Base-by-base conservation (phyloP, 1,139 yeast genomes). In the Geotrichum histeridarum region DNA sequence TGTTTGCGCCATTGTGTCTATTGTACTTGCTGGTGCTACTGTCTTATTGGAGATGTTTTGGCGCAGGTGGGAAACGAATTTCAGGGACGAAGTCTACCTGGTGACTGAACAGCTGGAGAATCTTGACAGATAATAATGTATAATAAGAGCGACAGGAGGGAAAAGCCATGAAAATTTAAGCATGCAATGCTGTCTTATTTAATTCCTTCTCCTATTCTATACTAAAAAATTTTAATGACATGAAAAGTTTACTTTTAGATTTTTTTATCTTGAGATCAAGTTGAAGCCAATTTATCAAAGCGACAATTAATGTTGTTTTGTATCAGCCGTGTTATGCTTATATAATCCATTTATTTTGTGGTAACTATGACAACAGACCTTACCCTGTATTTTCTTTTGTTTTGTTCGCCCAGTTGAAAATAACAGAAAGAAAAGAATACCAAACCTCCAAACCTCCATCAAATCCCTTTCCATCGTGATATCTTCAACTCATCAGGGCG, bases 91-190 rank as follows among this genome's bases (percentile, higher is more conserved):
- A 36, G 64, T 66, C 8, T 70, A 70, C 56, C 59, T 68, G 47
- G 65, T 69, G 32, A 72, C 72, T 17, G 66, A 66, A 48, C 67
- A 64, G 46, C 60, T 70, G 42, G 71, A 70, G 54, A 70, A 70
- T 53, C 48, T 65, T 57, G 64, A 61, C 15, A 47, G 42, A 32
- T 43, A 31, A 18, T 22, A 22, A 3, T 22, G 27, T 22, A 22
- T 22, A 5, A 5, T 22, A 22, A 22, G 4, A 22, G 3, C 5
- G 3, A 22, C 27, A 22, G 27, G 27, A 22, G 5, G 27, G 5
- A 22, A 22, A 3, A 22, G 27, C 27, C 27, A 22, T 22, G 27
- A 22, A 3, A 22, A 22, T 22, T n/a, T 22, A 22, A 22, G 27
- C 3, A 3, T 22, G 3, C 27, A 22, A 22, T 22, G 5, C 27